Base-by-base conservation (phyloP, 225 moss, liverwort and hornwort species). In the Sphagnum tenellum region DNA sequence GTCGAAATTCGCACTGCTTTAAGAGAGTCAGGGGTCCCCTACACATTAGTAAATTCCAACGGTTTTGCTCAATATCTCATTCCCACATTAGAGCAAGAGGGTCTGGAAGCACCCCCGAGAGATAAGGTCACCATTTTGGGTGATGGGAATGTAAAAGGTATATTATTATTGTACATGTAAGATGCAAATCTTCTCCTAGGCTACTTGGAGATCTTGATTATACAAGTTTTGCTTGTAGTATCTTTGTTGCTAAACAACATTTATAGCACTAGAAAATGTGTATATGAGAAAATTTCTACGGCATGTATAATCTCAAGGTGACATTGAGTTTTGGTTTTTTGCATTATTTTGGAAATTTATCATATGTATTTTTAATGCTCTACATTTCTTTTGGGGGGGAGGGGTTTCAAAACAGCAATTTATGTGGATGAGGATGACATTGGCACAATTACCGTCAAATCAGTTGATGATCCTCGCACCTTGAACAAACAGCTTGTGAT, bases 401-500 rank as follows among this genome's bases (percentile, higher is more conserved):
- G 29, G 29, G 29, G 29, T 29, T 29, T 29, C 29, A 29, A 29
- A 29, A 29, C 71, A 76, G 80, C 67, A 49, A 68, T 75, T 4
- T 6, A 74, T 46, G 69, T 70, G 14, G 63, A 63, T 12, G 81
- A 81, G 3, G 73, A 74, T 2, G 81, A 81, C 58, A 69, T 85
- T 44, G 84, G 73, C 8, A 78, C 75, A 3, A 71, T 67, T 52
- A 71, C 80, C 3, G 59, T 81, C 11, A 75, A 66, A 45, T 61
- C 70, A 12, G 70, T 65, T 3, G 76, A 76, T 66, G 81, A 85
- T 73, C 84, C 75, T 5, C 77, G 73, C 13, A 61, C 78, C 5
- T 55, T 67, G 75, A 85, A 78, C 64, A 85, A 78, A 56, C 55
- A 7, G n/a, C 76, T 85, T 2, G 74, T 66, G 46, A 54, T 81